These are phyloP conservation scores for Lepidium sativum DNA, from an alignment of 345 rosid species.

Conservation along the genomic window DNA sequence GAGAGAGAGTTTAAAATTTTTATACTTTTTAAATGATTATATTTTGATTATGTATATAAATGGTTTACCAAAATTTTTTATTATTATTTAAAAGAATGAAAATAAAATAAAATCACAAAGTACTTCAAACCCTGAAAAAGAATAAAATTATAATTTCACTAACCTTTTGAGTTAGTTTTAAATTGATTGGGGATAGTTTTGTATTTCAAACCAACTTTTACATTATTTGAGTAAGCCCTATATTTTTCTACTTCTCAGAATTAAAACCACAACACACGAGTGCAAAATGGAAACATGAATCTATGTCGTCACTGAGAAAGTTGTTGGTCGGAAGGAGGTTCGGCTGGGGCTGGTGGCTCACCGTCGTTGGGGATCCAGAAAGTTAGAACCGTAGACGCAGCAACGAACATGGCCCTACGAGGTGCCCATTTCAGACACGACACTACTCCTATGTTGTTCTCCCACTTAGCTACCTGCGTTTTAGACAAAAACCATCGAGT, in stretches of 20 bases:
- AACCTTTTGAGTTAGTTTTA: too few species aligned
- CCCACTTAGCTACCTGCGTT: conserved; percentile 66
- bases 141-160: too few species aligned
- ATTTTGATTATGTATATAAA: too few species aligned
- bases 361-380: conserved; percentile 75
- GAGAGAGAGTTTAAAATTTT: too few species aligned
- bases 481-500: not conserved
- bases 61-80: too few species aligned
- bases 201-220: too few species aligned
- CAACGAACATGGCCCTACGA: conserved; percentile 79
- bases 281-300: not conserved
- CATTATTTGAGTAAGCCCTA: too few species aligned
- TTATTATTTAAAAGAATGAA: too few species aligned
- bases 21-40: too few species aligned
- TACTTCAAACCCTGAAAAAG: too few species aligned
- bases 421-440: conserved; percentile 96
- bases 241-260: not conserved
- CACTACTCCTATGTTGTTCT: conserved; percentile 68
- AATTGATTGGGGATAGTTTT: too few species aligned
- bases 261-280: not conserved
- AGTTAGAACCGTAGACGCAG: conserved; percentile 77
- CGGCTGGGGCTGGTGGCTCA: conserved; percentile 21
- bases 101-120: too few species aligned
- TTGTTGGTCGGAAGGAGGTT: conserved; percentile 14
- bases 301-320: conserved; percentile 4